Evolutionary conservation across 306 rosid genomes (phyloP).

Genomic region (Mimosa pudica): DNA sequence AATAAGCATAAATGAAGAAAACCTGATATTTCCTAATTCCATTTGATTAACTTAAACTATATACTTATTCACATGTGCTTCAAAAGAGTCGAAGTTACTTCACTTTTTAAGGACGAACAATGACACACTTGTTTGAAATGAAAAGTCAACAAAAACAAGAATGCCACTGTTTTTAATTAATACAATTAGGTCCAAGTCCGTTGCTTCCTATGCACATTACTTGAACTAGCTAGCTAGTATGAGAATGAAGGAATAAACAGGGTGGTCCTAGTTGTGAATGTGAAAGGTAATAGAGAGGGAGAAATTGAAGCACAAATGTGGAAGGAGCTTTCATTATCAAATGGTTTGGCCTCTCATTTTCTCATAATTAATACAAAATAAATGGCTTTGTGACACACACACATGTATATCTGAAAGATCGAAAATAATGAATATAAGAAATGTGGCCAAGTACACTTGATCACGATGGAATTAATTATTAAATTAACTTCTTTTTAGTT

Average conservation of each 20-base stretch:
- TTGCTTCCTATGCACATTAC: background rate
- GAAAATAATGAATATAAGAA: conserved; percentile 23
- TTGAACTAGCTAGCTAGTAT: background rate
- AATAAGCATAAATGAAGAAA: background rate
- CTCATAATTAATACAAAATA: background rate
- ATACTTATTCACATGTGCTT: background rate
- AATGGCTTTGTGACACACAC: background rate
- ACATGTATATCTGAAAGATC: conserved; percentile 28
- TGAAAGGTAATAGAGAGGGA: background rate
- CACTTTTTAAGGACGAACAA: background rate
- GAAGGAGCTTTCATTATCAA: conserved; percentile 28
- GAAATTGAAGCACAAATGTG: background rate
- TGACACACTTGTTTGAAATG: background rate
- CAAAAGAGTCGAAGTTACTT: background rate
- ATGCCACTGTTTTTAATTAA: background rate
- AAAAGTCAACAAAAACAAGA: conserved; percentile 2
- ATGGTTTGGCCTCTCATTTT: conserved; percentile 33
- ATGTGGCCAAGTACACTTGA: conserved; percentile 22
- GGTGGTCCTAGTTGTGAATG: conserved; percentile 1
- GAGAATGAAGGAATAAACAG: background rate
- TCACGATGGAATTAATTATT: background rate
- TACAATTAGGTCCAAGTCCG: background rate
- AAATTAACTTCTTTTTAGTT: conserved; percentile 30
- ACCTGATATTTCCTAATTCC: too few relatives aligned
- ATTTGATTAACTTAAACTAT: too few relatives aligned